These are phyloP conservation scores for Grigorovia humatica DNA, from an alignment of 805 yeast genomes.

Conservation along the genomic window DNA sequence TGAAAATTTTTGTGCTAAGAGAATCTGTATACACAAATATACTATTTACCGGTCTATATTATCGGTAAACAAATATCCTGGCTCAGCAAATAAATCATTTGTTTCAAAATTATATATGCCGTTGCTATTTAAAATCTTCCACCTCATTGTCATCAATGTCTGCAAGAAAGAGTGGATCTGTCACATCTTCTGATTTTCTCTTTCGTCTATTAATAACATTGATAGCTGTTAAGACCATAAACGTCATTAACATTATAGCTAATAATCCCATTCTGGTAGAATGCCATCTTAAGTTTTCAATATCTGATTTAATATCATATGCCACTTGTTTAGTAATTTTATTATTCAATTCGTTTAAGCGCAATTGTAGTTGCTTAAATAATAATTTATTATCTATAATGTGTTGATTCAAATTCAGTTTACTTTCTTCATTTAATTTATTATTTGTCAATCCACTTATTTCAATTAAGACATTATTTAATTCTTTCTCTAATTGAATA, in stretches of 20 bases:
- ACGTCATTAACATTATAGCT: conserved; percentile 58
- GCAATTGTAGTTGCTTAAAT: conserved; percentile 55
- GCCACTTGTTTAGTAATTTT: conserved; percentile 73
- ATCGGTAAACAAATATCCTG: too few relatives aligned
- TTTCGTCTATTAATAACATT: conserved; percentile 29
- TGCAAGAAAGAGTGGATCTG: neutral
- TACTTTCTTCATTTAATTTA: conserved; percentile 61
- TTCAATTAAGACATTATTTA: conserved; percentile 67
- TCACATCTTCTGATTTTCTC: neutral
- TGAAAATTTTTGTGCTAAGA: too few relatives aligned
- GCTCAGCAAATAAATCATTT: too few relatives aligned
- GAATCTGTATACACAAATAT: too few relatives aligned
- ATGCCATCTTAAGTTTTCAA: conserved; percentile 88
- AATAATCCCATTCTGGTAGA: conserved; percentile 80
- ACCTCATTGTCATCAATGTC: neutral
- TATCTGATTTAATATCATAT: conserved; percentile 74
- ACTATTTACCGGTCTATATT: too few relatives aligned
- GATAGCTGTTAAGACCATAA: conserved; percentile 47
- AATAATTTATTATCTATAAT: conserved; percentile 72
- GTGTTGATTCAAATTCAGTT: conserved; percentile 77
- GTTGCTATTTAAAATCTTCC: too few relatives aligned
- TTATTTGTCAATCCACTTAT: conserved; percentile 50
- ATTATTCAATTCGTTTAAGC: conserved; percentile 74
- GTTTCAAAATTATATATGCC: too few relatives aligned
- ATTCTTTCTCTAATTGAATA: conserved; percentile 60